Evolutionary conservation across 1,284 basidiomycete genomes (phyloP), one percentile per base, ranked within the genome.

Genomic region (Marasmius fiardii): DNA sequence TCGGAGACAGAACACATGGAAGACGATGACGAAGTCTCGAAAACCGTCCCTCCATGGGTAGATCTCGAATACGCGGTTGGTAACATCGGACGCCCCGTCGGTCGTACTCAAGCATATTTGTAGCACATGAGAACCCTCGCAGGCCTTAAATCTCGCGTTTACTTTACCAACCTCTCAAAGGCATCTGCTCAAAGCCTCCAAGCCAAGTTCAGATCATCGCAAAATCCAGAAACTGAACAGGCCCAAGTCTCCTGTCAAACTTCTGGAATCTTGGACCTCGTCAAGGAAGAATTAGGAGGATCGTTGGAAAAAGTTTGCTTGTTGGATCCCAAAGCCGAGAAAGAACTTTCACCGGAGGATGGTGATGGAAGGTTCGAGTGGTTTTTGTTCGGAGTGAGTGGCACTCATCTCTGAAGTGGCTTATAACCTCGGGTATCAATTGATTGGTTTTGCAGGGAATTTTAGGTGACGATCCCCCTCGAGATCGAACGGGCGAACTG

Each of bases 1-100:
- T n/a, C 24, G 23, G 5, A 60, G 55, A 11, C 41, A 95, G 94
- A 97, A 65, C 94, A 97, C 68, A 95, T 96, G 93, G 95, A 98
- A 68, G 90, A 94, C 56, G 94, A 96, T 68, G 94, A 96, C 60
- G 79, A 82, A 45, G 80, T 79, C 4, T 77, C 84, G 1, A 83
- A 80, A 61, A 73, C 83, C 0, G 80, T 90, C 39, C 95, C 95
- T 10, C 88, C 86, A 44, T 97, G 95, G 95, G 94, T 96, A 39
- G 79, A 88, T 63, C 81, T 95, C 41, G 93, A 95, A 76, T 94
- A 90, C 57, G 70, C 72, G 55, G 77, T 79, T 34, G 20, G n/a
- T n/a, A n/a, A n/a, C n/a, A n/a, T n/a, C n/a, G n/a, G n/a, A n/a
- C n/a, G n/a, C n/a, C n/a, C n/a, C n/a, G n/a, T n/a, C n/a, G n/a